These are phyloP conservation scores for Oryza brachyantha DNA, from an alignment of 176 grass and related monocot genomes.

Conservation along the genomic window DNA sequence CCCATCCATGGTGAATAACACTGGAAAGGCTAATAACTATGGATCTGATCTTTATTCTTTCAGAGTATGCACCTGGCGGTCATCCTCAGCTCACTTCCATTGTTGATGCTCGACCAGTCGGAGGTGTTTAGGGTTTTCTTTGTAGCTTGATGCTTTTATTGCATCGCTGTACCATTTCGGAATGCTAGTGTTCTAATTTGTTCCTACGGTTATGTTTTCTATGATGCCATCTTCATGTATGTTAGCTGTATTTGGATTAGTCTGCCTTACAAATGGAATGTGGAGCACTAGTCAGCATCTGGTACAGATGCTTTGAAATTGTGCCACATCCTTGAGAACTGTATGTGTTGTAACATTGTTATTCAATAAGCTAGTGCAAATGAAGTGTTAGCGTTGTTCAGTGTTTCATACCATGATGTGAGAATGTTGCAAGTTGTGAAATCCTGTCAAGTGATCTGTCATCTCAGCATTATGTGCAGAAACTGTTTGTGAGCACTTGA, in stretches of 20 bases:
- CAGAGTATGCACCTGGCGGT: constrained; percentile 79
- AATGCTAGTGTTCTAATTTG: constrained; percentile 44
- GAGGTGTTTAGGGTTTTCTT: constrained; percentile 77
- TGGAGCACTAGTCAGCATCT: constrained; percentile 52
- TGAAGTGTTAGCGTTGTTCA: constrained; percentile 25
- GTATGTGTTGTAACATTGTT: constrained; percentile 16
- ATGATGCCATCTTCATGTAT: constrained; percentile 18
- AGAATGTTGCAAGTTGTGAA: neutral
- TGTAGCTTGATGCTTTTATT: constrained; percentile 60
- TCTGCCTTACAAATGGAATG: constrained; percentile 29
- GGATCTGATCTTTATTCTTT: constrained; percentile 62
- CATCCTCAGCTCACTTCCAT: constrained; percentile 62
- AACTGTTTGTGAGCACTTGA: neutral
- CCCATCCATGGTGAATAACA: constrained; percentile 41
- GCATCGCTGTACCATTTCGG: constrained; percentile 49
- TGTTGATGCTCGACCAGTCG: constrained; percentile 81
- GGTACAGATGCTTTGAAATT: constrained; percentile 40
- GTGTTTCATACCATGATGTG: neutral
- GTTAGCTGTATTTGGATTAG: constrained; percentile 26
- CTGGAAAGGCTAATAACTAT: constrained; percentile 44
- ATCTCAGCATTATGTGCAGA: neutral
- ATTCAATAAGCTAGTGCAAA: constrained; percentile 43
- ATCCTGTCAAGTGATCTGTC: neutral
- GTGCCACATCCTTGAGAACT: constrained; percentile 52
- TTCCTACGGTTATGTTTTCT: constrained; percentile 27